phyloP scores from a whole-genome alignment of 1,284 basidiomycete species.

The Trametes sp. region DNA sequence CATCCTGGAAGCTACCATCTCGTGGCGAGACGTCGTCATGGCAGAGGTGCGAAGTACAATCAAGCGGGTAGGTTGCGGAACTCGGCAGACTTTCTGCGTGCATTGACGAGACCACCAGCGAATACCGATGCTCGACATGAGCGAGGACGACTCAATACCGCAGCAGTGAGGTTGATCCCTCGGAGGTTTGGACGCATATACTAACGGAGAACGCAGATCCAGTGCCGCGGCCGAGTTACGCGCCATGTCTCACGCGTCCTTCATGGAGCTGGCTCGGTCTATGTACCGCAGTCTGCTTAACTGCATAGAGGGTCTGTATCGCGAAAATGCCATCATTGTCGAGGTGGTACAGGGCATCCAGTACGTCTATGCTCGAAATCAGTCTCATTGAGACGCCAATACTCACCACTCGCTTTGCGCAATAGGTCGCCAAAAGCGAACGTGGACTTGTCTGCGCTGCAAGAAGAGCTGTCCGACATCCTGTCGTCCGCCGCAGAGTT shows the following conservation, averaged over 20 bases:
- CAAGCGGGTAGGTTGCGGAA: slow-evolving; percentile 54
- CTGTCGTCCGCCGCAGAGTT: slow-evolving; percentile 85
- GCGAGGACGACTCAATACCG: slow-evolving; percentile 54
- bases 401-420: too few species aligned
- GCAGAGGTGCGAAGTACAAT: slow-evolving; percentile 70
- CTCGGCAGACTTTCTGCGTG: not conserved
- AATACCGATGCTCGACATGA: slow-evolving; percentile 64
- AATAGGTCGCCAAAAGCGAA: slow-evolving; percentile 47
- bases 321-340: slow-evolving; percentile 68
- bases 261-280: slow-evolving; percentile 66
- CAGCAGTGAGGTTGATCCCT: slow-evolving; percentile 34
- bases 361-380: slow-evolving; percentile 47
- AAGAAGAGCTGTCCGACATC: slow-evolving; percentile 74
- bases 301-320: slow-evolving; percentile 76
- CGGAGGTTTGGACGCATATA: not conserved
- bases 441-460: slow-evolving; percentile 53
- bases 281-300: slow-evolving; percentile 76
- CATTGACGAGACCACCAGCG: slow-evolving; percentile 47
- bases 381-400: too few species aligned
- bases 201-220: slow-evolving; percentile 29
- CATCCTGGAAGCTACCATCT: slow-evolving; percentile 70
- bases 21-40: slow-evolving; percentile 84
- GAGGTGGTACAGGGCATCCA: slow-evolving; percentile 64
- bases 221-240: slow-evolving; percentile 65
- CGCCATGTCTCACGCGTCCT: slow-evolving; percentile 73